Evolutionary conservation across 305 asterid genomes (phyloP).

Genomic region (Stenogyne calaminthoides): DNA sequence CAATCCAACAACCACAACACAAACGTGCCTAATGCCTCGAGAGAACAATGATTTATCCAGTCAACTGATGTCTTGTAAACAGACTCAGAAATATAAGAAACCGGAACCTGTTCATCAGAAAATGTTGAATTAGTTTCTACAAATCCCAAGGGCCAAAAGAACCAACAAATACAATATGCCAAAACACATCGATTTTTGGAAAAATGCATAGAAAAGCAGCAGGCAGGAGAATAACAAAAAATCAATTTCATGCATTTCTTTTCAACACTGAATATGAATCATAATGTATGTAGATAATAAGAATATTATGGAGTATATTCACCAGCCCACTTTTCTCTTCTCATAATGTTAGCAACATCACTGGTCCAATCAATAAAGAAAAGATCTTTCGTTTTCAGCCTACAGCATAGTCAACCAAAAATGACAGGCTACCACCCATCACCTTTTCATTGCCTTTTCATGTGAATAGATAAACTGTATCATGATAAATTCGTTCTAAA

Average conservation of each 20-base stretch:
- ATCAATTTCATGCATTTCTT: not conserved
- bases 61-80: slow-evolving; percentile 79
- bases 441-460: not conserved
- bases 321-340: not conserved
- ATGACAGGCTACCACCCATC: not conserved
- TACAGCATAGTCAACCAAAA: not conserved
- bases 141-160: not conserved
- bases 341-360: not conserved
- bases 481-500: not conserved
- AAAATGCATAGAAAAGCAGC: slow-evolving; percentile 3
- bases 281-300: not conserved
- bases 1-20: slow-evolving; percentile 77
- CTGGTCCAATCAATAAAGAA: not conserved
- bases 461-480: not conserved
- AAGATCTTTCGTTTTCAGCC: not conserved
- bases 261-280: not conserved
- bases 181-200: not conserved
- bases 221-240: not conserved
- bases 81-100: slow-evolving; percentile 64
- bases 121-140: not conserved
- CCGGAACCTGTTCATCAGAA: slow-evolving; percentile 60
- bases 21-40: slow-evolving; percentile 67
- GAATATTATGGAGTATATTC: not conserved
- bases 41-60: slow-evolving; percentile 74
- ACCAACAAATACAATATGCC: not conserved